These are phyloP conservation scores for Tulasnella sp. DNA, from an alignment of 768 basidiomycete species.

Conservation along the genomic window DNA sequence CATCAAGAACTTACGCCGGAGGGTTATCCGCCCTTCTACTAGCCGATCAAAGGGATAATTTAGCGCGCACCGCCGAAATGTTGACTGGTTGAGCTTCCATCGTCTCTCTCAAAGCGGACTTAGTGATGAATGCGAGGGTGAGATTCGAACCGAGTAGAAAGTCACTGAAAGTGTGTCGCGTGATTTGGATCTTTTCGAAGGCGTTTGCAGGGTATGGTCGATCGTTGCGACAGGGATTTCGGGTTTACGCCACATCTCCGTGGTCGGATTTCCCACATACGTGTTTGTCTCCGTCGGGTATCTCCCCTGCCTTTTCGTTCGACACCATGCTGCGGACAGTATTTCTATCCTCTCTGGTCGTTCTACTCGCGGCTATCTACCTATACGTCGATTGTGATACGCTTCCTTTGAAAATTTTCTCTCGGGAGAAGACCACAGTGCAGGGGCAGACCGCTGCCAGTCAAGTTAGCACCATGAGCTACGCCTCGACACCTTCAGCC, in stretches of 20 bases:
- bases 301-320: not conserved
- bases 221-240: not conserved
- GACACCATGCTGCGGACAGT: not conserved
- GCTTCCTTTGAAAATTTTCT: not conserved
- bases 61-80: not conserved
- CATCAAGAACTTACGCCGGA: not conserved
- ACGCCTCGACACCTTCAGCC: not conserved
- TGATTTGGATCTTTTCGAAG: too few species aligned
- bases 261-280: not conserved
- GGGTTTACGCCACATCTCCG: not conserved
- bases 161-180: not conserved
- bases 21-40: not conserved
- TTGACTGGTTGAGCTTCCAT: not conserved
- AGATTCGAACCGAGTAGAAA: not conserved
- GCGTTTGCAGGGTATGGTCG: not conserved
- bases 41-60: not conserved
- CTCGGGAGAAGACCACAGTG: not conserved
- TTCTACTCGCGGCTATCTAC: not conserved
- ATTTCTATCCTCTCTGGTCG: not conserved
- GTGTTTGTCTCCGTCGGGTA: not conserved
- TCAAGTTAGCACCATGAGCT: not conserved
- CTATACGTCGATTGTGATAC: not conserved
- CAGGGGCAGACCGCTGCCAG: not conserved
- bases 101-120: not conserved
- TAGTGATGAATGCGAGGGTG: not conserved